These are phyloP conservation scores for Rhizoclosmatium sp. DNA, from an alignment of 192 early-diverging fungal genomes.

Conservation along the genomic window DNA sequence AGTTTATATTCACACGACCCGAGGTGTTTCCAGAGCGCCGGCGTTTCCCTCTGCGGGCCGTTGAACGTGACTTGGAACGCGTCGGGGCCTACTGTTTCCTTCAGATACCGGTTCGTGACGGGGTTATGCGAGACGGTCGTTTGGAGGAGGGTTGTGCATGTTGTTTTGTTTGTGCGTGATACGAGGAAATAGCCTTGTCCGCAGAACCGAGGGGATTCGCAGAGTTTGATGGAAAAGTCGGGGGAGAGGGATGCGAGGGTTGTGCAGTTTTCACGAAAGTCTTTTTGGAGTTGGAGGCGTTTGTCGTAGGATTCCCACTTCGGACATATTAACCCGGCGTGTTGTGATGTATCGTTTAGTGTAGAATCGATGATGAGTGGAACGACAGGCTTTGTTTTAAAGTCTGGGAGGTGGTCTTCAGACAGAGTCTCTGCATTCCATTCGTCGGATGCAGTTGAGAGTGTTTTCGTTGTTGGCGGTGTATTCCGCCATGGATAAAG, in stretches of 20 bases:
- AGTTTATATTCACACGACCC: slow-evolving; percentile 29
- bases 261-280: slow-evolving; percentile 4
- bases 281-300: slow-evolving; percentile 4
- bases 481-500: too few relatives aligned
- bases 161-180: neutral
- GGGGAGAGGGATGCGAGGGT: neutral
- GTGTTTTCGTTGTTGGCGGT: too few relatives aligned
- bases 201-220: neutral
- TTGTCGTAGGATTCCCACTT: slow-evolving; percentile 23
- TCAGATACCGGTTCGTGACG: neutral
- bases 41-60: slow-evolving; percentile 3
- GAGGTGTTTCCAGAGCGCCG: slow-evolving; percentile 25
- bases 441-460: too few relatives aligned
- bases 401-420: neutral
- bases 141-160: neutral
- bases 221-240: slow-evolving; percentile 1
- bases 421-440: neutral
- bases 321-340: neutral
- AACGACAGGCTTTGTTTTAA: neutral
- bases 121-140: neutral
- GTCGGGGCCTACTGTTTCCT: neutral
- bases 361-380: neutral
- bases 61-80: slow-evolving; percentile 12
- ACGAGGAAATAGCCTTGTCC: slow-evolving; percentile 35
- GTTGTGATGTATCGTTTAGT: neutral